These are phyloP conservation scores for Hylodesmum podocarpum DNA, from an alignment of 306 rosid species.

Conservation along the genomic window DNA sequence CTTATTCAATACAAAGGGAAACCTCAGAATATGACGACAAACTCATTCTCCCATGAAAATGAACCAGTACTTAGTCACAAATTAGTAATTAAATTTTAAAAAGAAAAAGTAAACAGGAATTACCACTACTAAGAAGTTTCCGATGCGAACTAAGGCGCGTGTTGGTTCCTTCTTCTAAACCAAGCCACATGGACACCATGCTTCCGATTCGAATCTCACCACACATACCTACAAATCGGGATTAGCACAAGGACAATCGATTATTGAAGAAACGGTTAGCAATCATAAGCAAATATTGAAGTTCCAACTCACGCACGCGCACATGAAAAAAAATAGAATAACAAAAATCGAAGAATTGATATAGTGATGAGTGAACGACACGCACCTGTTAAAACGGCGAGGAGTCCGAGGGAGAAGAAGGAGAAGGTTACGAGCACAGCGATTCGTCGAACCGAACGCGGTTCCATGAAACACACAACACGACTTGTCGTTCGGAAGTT, in stretches of 20 bases:
- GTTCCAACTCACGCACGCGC: too few relatives aligned
- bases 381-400: conserved; percentile 40
- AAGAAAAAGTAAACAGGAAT: neutral
- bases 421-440: neutral
- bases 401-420: conserved; percentile 19
- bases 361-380: neutral
- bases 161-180: conserved; percentile 14
- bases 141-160: conserved; percentile 46
- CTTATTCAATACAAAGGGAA: neutral
- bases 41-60: neutral
- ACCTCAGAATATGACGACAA: neutral
- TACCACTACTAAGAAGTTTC: conserved; percentile 51
- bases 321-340: neutral
- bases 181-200: neutral
- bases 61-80: neutral
- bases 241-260: neutral
- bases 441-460: conserved; percentile 16
- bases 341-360: neutral
- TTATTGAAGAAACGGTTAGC: neutral
- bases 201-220: neutral
- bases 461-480: conserved; percentile 29
- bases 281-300: neutral
- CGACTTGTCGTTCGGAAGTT: neutral
- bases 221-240: conserved; percentile 34
- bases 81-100: neutral